A percentile compares a stretch with the other conserved stretches of the same genome.
Conservation (phyloP, 768 basidiomycete genomes). For the Boletus rubescentipes region DNA sequence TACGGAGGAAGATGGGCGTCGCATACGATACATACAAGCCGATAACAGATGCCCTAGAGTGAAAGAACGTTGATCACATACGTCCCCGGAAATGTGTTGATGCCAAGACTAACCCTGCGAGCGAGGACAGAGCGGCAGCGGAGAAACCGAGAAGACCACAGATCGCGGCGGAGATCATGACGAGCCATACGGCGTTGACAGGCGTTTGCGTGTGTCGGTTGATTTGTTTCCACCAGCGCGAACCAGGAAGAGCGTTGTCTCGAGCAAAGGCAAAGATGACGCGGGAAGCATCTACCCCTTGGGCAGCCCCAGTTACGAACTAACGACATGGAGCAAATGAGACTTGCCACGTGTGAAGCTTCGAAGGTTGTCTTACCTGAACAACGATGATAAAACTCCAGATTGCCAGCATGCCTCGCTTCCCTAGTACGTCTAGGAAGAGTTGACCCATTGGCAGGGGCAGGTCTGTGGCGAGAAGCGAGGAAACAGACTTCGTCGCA, state of each 20-base stretch:
- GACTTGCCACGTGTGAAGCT: background rate
- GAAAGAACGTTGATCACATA: background rate
- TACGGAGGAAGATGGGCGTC: slow-evolving; percentile 65
- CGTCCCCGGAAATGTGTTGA: no score
- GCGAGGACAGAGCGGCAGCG: slow-evolving; percentile 56
- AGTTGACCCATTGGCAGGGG: slow-evolving; percentile 75
- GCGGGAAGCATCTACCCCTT: slow-evolving; percentile 72
- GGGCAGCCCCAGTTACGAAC: slow-evolving; percentile 74
- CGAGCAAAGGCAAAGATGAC: slow-evolving; percentile 75
- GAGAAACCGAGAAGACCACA: slow-evolving; percentile 70
- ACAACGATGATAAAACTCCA: slow-evolving; percentile 73
- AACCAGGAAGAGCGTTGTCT: slow-evolving; percentile 73
- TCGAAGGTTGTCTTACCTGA: slow-evolving; percentile 34
- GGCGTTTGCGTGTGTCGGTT: slow-evolving; percentile 62
- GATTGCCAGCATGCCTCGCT: slow-evolving; percentile 67
- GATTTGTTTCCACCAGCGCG: slow-evolving; percentile 66
- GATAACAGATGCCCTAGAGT: slow-evolving; percentile 62
- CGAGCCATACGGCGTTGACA: slow-evolving; percentile 75
- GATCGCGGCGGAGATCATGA: slow-evolving; percentile 53
- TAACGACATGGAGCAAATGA: slow-evolving; percentile 20
- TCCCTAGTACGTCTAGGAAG: slow-evolving; percentile 62
- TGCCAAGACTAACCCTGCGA: slow-evolving; percentile 53
- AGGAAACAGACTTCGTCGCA: slow-evolving; percentile 54
- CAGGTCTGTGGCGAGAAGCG: slow-evolving; percentile 46
- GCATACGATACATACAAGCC: slow-evolving; percentile 68